These are phyloP conservation scores for Lasiosphaeria hispida DNA, from an alignment of 495 filamentous ascomycete genomes.

Conservation along the genomic window DNA sequence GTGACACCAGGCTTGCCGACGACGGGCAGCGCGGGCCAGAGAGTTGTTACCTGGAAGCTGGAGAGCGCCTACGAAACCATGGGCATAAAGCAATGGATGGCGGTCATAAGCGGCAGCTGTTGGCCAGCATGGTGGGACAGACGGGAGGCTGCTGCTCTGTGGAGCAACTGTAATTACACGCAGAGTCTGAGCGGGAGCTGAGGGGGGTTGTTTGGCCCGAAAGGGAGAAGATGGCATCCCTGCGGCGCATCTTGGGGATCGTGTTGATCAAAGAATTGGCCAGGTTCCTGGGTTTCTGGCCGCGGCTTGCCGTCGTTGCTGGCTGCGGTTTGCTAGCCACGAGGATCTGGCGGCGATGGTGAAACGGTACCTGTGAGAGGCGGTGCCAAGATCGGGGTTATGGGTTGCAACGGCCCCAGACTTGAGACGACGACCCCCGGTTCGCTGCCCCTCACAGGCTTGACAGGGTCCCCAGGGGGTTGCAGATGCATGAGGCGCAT, in stretches of 20 bases:
- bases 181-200: neutral
- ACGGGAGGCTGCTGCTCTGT: neutral
- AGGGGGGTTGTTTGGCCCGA: slow-evolving; percentile 7
- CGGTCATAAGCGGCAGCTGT: slow-evolving; percentile 1
- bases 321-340: neutral
- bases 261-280: slow-evolving; percentile 13
- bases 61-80: neutral
- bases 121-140: neutral
- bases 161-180: neutral
- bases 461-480: neutral
- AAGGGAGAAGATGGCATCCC: slow-evolving; percentile 9
- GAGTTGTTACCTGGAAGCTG: too few species aligned
- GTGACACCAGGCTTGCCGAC: too few species aligned
- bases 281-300: slow-evolving; percentile 2
- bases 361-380: slow-evolving; percentile 36
- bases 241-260: slow-evolving; percentile 20
- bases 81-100: neutral
- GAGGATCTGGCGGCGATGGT: slow-evolving; percentile 20
- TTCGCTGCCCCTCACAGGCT: neutral
- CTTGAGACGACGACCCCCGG: slow-evolving; percentile 20
- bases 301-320: neutral
- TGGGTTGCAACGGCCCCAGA: slow-evolving; percentile 11
- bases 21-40: too few species aligned
- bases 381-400: slow-evolving; percentile 24
- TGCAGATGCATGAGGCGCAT: neutral